Evolutionary conservation across 2,329 filamentous ascomycete species (phyloP), one percentile per base, ranked within the genome.

Genomic region (Claviceps spartinae): DNA sequence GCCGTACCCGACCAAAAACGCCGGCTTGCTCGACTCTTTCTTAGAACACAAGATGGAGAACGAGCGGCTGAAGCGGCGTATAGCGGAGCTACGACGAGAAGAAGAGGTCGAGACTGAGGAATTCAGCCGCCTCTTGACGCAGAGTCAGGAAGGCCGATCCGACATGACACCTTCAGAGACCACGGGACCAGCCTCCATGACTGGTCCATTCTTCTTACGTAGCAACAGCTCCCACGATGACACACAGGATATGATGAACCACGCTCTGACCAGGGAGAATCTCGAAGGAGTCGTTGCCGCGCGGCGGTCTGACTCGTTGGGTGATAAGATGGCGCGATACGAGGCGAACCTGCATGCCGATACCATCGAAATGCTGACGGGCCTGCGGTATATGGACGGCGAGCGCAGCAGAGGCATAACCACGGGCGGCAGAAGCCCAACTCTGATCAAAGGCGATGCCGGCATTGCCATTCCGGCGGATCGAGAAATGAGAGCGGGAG

Each of bases 41-140:
- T 74, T 97, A 30, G 91, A 97, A 65, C 90, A 96, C 71, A 96
- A 96, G 68, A 91, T 95, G 51, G 91, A 96, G 66, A 95, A 96
- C 61, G 89, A 95, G 70, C 81, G 90, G 4, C 69, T 97, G 48
- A 82, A 81, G 61, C 85, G 88, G 60, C 82, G 88, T 44, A 95
- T 97, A 55, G 82, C 85, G 18, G 88, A 94, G 67, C 73, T 96
- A 51, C 87, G 86, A 59, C 78, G 79, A 55, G 91, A 96, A 66
- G 91, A 96, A 65, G 81, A 84, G 52, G 86, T 90, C 51, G 90
- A 94, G 55, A 75, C 77, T 16, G 84, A 86, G 54, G 78, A 82
- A 53, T 77, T 81, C 49, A 77, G 82, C 54, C 74, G 75, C 55
- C 75, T 82, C 45, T 83, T 79, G 73, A 64, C 72, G 43, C 77